Conservation (phyloP, 23 red algal genomes). For the Rhodosorus marinus region DNA sequence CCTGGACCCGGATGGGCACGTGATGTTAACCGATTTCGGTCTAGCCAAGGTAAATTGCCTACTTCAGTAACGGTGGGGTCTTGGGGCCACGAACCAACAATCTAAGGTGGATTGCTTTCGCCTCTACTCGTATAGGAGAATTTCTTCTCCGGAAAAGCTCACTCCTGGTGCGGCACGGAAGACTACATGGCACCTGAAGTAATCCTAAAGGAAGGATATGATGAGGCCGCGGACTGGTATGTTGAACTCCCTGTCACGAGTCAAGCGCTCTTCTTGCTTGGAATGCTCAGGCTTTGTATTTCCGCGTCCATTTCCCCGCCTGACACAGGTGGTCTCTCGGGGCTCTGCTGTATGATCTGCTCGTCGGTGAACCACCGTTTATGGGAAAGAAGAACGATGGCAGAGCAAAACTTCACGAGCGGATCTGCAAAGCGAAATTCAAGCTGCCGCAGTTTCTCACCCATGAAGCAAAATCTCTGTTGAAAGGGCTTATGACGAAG, state of each 20-base stretch:
- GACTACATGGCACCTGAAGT: slow-evolving; percentile 96
- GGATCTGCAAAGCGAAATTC: slow-evolving; percentile 57
- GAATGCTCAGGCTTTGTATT: background rate
- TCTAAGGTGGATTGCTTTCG: background rate
- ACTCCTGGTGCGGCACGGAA: slow-evolving; percentile 95
- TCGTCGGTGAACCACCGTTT: slow-evolving; percentile 84
- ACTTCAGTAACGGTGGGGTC: background rate
- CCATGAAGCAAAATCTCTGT: slow-evolving; percentile 48
- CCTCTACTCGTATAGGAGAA: background rate
- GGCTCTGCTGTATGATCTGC: slow-evolving; percentile 72
- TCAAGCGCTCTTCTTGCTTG: no score
- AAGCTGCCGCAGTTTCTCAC: slow-evolving; percentile 61
- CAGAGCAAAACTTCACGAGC: slow-evolving; percentile 58
- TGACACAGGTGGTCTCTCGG: slow-evolving; percentile 81
- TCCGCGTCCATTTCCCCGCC: background rate
- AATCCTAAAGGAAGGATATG: slow-evolving; percentile 41
- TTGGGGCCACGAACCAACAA: background rate
- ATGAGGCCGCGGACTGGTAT: slow-evolving; percentile 71
- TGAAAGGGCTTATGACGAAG: slow-evolving; percentile 45
- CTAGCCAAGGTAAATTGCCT: slow-evolving; percentile 50
- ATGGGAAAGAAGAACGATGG: slow-evolving; percentile 30
- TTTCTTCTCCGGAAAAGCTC: slow-evolving; percentile 8
- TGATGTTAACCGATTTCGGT: slow-evolving; percentile 84
- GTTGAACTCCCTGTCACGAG: no score
- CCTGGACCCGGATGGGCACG: slow-evolving; percentile 60